These are phyloP conservation scores for Ogataea wickerhamii DNA, from an alignment of 805 yeast genomes.

Conservation along the genomic window DNA sequence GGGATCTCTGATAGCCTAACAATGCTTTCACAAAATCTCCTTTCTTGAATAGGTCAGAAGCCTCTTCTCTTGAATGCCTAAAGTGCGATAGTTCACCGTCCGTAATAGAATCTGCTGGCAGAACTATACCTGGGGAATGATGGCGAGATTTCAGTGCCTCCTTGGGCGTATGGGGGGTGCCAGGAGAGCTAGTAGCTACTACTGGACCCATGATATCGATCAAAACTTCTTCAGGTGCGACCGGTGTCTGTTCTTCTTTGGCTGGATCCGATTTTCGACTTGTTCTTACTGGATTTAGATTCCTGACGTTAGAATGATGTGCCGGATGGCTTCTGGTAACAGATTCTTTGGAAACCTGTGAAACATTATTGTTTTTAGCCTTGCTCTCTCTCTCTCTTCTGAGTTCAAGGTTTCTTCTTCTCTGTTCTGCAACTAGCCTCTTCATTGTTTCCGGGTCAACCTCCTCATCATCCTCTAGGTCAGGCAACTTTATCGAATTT, in stretches of 20 bases:
- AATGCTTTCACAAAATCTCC: constrained; percentile 79
- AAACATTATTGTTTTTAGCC: not conserved
- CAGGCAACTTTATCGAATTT: constrained; percentile 31
- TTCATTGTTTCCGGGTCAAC: constrained; percentile 41
- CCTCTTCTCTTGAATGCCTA: constrained; percentile 50
- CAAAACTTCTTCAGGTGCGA: constrained; percentile 19
- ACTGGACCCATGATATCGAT: constrained; percentile 31
- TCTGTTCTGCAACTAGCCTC: constrained; percentile 36
- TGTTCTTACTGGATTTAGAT: constrained; percentile 31
- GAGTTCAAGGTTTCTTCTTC: constrained; percentile 34
- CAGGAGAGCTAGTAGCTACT: not conserved
- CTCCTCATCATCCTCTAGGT: constrained; percentile 45
- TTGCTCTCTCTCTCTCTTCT: constrained; percentile 16
- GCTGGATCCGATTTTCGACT: constrained; percentile 1
- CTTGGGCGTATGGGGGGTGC: constrained; percentile 8
- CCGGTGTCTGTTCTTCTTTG: not conserved
- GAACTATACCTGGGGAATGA: constrained; percentile 6
- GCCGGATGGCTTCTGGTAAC: constrained; percentile 10
- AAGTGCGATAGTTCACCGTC: constrained; percentile 33
- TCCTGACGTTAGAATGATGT: constrained; percentile 12
- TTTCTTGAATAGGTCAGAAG: constrained; percentile 60
- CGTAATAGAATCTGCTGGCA: constrained; percentile 20
- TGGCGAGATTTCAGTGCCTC: constrained; percentile 21
- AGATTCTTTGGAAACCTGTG: not conserved
- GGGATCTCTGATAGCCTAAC: constrained; percentile 50